Base-by-base conservation (phyloP, 306 rosid genomes). In the Quercus rubra region DNA sequence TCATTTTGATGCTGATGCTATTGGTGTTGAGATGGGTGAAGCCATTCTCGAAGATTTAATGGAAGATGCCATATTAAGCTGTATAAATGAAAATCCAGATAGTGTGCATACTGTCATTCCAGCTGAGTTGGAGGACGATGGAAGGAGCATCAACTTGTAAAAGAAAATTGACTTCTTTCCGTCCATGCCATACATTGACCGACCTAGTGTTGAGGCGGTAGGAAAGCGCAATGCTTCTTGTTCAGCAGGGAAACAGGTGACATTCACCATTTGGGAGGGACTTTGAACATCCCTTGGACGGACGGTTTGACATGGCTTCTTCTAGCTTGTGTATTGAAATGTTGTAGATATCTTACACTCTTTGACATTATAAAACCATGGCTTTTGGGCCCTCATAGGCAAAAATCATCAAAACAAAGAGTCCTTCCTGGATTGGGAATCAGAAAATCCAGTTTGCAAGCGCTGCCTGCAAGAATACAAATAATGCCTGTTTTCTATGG, bases 21-120 rank as follows among this genome's bases (percentile, higher is more conserved):
- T 93, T 43, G 88, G 94, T 73, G 78, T 70, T 56, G 98, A 96
- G 73, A 85, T 91, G 75, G 79, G 92, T n/a, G 93, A 96, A 55
- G 87, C 83, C 75, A 96, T 96, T 80, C 91, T 96, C 43, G 88
- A 82, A 43, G 96, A 93, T 70, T 81, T 91, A 70, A 83, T 96
- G 77, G 92, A 96, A 54, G 98, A 96, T 70, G 63, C 86, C 59
- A 81, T 96, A 78, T 78, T 88, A 31, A 75, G 93, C 81, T 89
- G 62, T 68, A 71, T 63, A 74, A 67, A 80, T n/a, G 88, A 61
- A 77, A 83, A 76, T 69, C 20, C 74, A 25, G 77, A 67, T 82
- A 79, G 71, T 77, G 79, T 77, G 64, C 64, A 69, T 71, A 59
- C 74, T 70, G 74, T 70, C 73, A 64, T 67, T 79, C 55, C 19